phyloP scores from a whole-genome alignment of 345 rosid genomes.

The Abelmoschus esculentus region DNA sequence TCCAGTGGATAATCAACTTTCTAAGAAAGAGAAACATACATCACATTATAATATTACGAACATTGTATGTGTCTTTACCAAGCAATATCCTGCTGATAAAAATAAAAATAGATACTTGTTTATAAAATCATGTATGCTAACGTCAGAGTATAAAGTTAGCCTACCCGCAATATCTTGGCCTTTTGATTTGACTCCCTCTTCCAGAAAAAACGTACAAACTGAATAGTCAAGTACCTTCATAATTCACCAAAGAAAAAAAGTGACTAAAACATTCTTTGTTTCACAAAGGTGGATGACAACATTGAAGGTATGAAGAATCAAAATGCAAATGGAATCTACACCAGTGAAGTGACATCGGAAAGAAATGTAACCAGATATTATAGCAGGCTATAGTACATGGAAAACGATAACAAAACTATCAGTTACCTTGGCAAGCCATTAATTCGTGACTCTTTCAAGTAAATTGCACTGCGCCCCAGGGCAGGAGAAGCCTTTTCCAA shows the following conservation, averaged over 20 bases:
- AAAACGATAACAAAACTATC: constrained; percentile 6
- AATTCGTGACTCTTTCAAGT: constrained; percentile 78
- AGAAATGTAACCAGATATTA: background rate
- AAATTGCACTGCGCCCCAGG: constrained; percentile 78
- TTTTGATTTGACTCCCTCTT: constrained; percentile 99
- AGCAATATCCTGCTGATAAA: background rate
- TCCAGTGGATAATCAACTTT: constrained; percentile 97
- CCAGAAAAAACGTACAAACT: constrained; percentile 99
- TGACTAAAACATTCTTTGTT: background rate
- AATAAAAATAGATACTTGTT: background rate
- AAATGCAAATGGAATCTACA: background rate
- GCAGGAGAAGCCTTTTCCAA: constrained; percentile 90
- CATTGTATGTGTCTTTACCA: background rate
- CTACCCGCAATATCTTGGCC: constrained; percentile 94
- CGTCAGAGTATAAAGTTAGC: constrained; percentile 1
- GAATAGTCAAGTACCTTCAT: constrained; percentile 84
- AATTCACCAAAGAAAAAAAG: background rate
- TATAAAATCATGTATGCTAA: constrained; percentile 1
- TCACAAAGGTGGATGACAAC: background rate
- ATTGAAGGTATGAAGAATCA: background rate
- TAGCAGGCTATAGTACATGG: background rate
- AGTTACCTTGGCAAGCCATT: constrained; percentile 78
- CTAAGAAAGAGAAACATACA: constrained; percentile 31
- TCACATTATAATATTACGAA: background rate
- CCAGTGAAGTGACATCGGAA: background rate